Evolutionary conservation across 164 flowering plant species (phyloP).

Genomic region (Aristolochia fimbriata): DNA sequence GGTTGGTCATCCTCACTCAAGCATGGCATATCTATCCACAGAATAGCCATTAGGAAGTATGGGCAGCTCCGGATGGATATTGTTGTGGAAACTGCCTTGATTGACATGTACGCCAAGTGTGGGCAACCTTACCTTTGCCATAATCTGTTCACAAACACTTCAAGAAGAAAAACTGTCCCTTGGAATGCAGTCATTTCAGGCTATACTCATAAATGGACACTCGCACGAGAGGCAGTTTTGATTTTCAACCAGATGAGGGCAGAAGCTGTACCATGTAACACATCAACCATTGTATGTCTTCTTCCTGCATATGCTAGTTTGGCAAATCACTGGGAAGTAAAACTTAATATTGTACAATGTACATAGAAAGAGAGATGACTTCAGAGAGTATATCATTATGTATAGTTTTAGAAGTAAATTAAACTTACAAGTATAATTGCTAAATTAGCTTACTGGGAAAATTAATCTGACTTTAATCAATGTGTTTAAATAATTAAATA

Average conservation of each 20-base stretch:
- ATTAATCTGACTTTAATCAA: too few relatives aligned
- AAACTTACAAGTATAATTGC: too few relatives aligned
- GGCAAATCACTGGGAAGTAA: slow-evolving; percentile 56
- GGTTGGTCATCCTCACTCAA: slow-evolving; percentile 17
- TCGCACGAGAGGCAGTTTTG: slow-evolving; percentile 38
- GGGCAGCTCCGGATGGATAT: slow-evolving; percentile 33
- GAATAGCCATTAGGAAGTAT: slow-evolving; percentile 35
- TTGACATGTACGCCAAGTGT: slow-evolving; percentile 71
- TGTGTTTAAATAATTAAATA: too few relatives aligned
- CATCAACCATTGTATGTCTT: slow-evolving; percentile 46
- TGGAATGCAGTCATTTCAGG: slow-evolving; percentile 78
- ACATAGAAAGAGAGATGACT: too few relatives aligned
- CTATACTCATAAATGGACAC: slow-evolving; percentile 33
- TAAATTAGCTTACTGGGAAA: too few relatives aligned
- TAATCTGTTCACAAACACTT: slow-evolving; percentile 30
- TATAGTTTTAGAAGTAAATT: too few relatives aligned
- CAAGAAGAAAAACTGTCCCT: slow-evolving; percentile 34
- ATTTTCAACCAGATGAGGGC: slow-evolving; percentile 51
- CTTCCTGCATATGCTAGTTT: slow-evolving; percentile 60
- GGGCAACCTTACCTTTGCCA: slow-evolving; percentile 25
- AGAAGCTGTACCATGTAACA: slow-evolving; percentile 32
- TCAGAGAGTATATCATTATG: too few relatives aligned
- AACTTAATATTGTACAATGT: too few relatives aligned
- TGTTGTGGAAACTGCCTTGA: slow-evolving; percentile 51
- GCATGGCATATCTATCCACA: slow-evolving; percentile 54